Conservation (phyloP, 2,329 filamentous ascomycete species). For the Aspergillus ruber region DNA sequence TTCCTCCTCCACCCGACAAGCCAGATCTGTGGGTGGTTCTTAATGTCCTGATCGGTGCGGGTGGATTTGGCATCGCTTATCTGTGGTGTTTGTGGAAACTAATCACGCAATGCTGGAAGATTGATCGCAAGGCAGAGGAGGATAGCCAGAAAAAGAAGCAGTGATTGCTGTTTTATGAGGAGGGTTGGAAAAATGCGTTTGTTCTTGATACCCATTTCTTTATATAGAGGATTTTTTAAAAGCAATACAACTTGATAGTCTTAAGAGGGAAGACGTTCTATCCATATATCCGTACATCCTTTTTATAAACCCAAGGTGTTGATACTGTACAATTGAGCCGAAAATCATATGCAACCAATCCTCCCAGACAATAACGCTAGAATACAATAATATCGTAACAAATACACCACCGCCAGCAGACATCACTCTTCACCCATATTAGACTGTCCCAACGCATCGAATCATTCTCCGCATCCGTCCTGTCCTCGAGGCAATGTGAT, state of each 20-base stretch:
- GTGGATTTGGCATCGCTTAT: conserved; percentile 81
- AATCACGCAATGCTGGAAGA: conserved; percentile 24
- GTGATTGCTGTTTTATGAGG: conserved; percentile 12
- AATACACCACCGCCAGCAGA: not conserved
- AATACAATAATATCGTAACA: conserved; percentile 8
- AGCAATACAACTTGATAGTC: not conserved
- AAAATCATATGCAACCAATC: conserved; percentile 4
- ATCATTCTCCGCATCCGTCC: not conserved
- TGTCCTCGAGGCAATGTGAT: not conserved
- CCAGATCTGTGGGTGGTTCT: conserved; percentile 92
- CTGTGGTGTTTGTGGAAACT: conserved; percentile 77
- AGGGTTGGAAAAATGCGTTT: conserved; percentile 2
- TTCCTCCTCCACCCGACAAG: conserved; percentile 64
- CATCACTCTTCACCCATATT: not conserved
- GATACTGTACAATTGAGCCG: not conserved
- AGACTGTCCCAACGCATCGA: not conserved
- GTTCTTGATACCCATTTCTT: conserved; percentile 23
- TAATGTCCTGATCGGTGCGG: conserved; percentile 80
- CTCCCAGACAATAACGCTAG: conserved; percentile 18
- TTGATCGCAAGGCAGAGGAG: conserved; percentile 20
- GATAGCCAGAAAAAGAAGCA: conserved; percentile 29
- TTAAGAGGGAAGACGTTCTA: conserved; percentile 13
- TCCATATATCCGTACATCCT: not conserved
- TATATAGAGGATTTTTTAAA: not conserved
- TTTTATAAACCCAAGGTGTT: conserved; percentile 1